Evolutionary conservation across 2,329 filamentous ascomycete species (phyloP).

Genomic region (Fusarium lyarnte): DNA sequence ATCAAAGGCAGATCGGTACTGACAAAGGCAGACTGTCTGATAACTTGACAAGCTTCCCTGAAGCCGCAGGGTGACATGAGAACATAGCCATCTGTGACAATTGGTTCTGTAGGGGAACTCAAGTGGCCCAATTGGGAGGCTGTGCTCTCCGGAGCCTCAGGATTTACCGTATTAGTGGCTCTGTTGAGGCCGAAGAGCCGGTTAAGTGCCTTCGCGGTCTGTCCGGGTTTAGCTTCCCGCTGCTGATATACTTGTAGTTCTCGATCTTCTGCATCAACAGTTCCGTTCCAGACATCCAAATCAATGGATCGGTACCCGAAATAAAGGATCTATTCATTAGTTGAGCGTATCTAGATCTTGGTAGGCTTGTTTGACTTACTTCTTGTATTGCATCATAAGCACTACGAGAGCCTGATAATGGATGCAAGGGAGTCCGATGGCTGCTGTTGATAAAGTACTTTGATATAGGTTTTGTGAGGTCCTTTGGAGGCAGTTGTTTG

Average conservation of each 20-base stretch:
- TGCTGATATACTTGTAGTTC: no score
- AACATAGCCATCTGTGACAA: accelerated
- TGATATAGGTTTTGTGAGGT: background rate
- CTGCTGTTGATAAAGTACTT: background rate
- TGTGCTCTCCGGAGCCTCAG: accelerated
- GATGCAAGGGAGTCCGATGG: background rate
- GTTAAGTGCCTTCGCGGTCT: accelerated
- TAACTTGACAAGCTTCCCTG: background rate
- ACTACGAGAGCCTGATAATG: accelerated
- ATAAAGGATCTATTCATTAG: accelerated
- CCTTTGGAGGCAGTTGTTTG: accelerated
- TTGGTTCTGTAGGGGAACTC: background rate
- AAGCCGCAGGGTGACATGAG: accelerated
- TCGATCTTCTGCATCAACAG: no score
- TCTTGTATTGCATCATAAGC: accelerated
- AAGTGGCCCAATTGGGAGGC: accelerated
- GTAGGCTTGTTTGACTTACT: accelerated
- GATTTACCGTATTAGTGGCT: accelerated
- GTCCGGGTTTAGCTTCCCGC: accelerated
- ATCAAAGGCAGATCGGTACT: accelerated
- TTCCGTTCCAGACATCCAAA: background rate
- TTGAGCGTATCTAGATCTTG: accelerated
- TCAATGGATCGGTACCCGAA: background rate
- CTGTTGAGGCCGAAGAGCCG: accelerated
- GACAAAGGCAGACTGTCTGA: accelerated